Percentiles rank a stretch among this genome's conserved stretches.
Conservation (phyloP, 805 yeast genomes). For the Wickerhamomyces canadensis region DNA sequence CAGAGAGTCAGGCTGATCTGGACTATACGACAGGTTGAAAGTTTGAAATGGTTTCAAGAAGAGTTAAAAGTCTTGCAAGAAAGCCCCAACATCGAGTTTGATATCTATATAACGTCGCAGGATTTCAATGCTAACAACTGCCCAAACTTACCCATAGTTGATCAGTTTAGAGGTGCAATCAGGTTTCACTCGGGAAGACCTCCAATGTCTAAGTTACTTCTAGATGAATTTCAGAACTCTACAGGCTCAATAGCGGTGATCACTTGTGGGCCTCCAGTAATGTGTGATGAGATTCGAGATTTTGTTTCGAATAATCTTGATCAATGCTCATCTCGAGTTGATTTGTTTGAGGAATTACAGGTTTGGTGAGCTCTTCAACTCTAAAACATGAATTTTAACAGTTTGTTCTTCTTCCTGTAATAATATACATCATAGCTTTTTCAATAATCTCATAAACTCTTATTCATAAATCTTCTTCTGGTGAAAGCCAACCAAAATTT, state of each 20-base stretch:
- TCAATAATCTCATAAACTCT: constrained; percentile 46
- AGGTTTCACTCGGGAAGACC: constrained; percentile 44
- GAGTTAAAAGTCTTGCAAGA: constrained; percentile 32
- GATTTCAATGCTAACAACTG: neutral
- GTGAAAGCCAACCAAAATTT: constrained; percentile 96
- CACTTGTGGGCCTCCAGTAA: constrained; percentile 56
- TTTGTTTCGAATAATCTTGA: constrained; percentile 36
- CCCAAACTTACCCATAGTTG: neutral
- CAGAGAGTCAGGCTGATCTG: constrained; percentile 48
- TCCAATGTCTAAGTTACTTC: constrained; percentile 32
- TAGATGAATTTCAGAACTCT: constrained; percentile 30
- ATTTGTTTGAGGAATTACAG: constrained; percentile 71
- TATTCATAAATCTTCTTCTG: constrained; percentile 93
- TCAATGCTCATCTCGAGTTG: constrained; percentile 44
- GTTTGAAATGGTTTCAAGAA: constrained; percentile 42
- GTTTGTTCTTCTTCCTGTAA: no score
- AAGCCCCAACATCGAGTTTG: constrained; percentile 24
- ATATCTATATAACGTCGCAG: constrained; percentile 31
- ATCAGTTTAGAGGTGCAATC: constrained; percentile 9
- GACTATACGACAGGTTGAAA: constrained; percentile 50
- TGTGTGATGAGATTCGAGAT: constrained; percentile 52
- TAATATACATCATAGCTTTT: no score
- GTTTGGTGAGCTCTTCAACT: constrained; percentile 55
- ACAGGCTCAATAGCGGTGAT: constrained; percentile 45
- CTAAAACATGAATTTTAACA: no score